A percentile compares a stretch with the other conserved stretches of the same genome.
phyloP scores from a whole-genome alignment of 768 basidiomycete genomes.

The Candolleomyces aberdarensis region DNA sequence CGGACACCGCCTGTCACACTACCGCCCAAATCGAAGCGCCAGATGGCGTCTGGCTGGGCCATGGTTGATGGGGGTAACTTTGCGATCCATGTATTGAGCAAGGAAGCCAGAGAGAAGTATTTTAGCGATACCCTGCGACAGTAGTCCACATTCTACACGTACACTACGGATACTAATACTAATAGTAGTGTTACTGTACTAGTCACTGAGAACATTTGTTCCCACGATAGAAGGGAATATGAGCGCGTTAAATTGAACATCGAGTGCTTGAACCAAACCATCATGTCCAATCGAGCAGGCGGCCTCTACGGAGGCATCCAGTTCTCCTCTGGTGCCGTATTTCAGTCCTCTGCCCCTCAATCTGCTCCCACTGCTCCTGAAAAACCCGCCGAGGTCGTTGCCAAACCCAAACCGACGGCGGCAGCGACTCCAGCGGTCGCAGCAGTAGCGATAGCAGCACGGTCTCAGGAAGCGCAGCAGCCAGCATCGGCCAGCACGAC shows the following conservation, averaged over 20 bases:
- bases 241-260: not conserved
- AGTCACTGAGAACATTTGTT: not conserved
- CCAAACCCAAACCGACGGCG: slow-evolving; percentile 15
- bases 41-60: slow-evolving; percentile 72
- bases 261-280: slow-evolving; percentile 14
- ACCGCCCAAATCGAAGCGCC: slow-evolving; percentile 60
- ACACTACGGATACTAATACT: too few relatives aligned
- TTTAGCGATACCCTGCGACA: slow-evolving; percentile 34
- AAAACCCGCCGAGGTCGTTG: slow-evolving; percentile 7
- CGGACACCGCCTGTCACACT: slow-evolving; percentile 56
- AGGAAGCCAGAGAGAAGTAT: slow-evolving; percentile 63
- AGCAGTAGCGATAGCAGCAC: slow-evolving; percentile 17
- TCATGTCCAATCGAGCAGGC: slow-evolving; percentile 76
- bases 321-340: slow-evolving; percentile 68
- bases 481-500: slow-evolving; percentile 11
- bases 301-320: slow-evolving; percentile 87
- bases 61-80: slow-evolving; percentile 81
- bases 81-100: slow-evolving; percentile 75
- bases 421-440: slow-evolving; percentile 22
- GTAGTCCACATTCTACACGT: not conserved
- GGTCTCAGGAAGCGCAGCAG: slow-evolving; percentile 22
- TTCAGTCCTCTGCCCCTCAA: slow-evolving; percentile 35
- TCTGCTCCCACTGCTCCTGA: slow-evolving; percentile 23
- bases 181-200: too few relatives aligned
- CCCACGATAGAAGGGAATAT: slow-evolving; percentile 3